A percentile compares a stretch with the other conserved stretches of the same genome.
phyloP scores from a whole-genome alignment of 1,284 basidiomycete genomes.

The Tylopilus orsonianus region DNA sequence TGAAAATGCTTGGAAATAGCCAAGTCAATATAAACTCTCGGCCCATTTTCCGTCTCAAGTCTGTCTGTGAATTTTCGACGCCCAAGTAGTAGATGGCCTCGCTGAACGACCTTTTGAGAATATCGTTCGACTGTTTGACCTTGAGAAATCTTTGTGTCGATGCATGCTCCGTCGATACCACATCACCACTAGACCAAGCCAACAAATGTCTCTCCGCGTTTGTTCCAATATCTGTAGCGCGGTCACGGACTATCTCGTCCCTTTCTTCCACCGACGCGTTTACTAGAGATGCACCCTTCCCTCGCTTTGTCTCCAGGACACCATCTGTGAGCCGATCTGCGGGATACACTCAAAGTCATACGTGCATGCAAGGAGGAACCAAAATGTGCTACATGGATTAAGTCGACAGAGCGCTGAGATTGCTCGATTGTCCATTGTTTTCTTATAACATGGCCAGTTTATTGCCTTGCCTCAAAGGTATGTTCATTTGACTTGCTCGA shows the following conservation, averaged over 20 bases:
- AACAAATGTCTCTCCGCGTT: conserved; percentile 32
- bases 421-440: conserved; percentile 19
- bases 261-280: conserved; percentile 24
- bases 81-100: too few relatives aligned
- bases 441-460: conserved; percentile 40
- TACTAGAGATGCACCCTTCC: conserved; percentile 33
- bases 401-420: neutral
- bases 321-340: conserved; percentile 22
- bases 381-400: conserved; percentile 29
- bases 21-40: too few relatives aligned
- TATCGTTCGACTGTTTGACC: too few relatives aligned
- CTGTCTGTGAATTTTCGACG: too few relatives aligned
- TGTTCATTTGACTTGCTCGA: neutral
- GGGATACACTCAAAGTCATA: neutral
- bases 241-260: conserved; percentile 17
- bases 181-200: conserved; percentile 15
- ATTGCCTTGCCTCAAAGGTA: conserved; percentile 36
- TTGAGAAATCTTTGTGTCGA: too few relatives aligned
- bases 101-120: too few relatives aligned
- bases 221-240: conserved; percentile 19
- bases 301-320: conserved; percentile 25
- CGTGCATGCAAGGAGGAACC: conserved; percentile 20
- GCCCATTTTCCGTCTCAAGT: too few relatives aligned
- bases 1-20: too few relatives aligned
- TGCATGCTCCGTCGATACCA: conserved; percentile 1